Conservation (phyloP, 768 basidiomycete species). For the Suillus hirtellus region DNA sequence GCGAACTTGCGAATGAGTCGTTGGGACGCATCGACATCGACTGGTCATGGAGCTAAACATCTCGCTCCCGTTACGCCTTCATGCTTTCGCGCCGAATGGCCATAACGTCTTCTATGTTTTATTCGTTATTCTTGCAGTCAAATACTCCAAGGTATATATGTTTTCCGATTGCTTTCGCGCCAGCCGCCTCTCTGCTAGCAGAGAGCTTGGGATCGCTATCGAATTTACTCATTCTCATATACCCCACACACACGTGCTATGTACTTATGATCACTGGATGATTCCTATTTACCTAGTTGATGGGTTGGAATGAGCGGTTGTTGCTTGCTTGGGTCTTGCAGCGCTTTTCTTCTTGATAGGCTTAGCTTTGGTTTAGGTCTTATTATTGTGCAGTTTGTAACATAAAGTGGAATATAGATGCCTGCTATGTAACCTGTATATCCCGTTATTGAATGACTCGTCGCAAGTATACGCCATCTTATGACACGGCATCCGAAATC, state of each 20-base stretch:
- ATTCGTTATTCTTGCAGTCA: slow-evolving; percentile 29
- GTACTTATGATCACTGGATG: slow-evolving; percentile 15
- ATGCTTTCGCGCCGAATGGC: slow-evolving; percentile 1
- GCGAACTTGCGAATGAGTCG: slow-evolving; percentile 39
- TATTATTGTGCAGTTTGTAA: slow-evolving; percentile 8
- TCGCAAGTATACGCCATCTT: background rate
- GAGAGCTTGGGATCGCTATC: slow-evolving; percentile 25
- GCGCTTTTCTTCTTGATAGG: slow-evolving; percentile 19
- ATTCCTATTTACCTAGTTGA: slow-evolving; percentile 27
- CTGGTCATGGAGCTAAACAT: slow-evolving; percentile 48
- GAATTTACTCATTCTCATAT: slow-evolving; percentile 3
- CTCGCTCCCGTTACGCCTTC: background rate
- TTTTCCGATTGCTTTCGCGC: background rate
- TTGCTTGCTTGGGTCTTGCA: slow-evolving; percentile 36
- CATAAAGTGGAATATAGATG: slow-evolving; percentile 4
- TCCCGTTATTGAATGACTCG: background rate
- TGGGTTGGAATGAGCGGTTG: slow-evolving; percentile 22
- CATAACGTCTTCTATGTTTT: slow-evolving; percentile 13
- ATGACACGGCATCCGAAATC: too few relatives aligned
- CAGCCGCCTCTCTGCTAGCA: slow-evolving; percentile 25
- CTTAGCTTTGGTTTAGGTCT: slow-evolving; percentile 1
- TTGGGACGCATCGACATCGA: slow-evolving; percentile 55
- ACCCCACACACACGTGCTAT: slow-evolving; percentile 29
- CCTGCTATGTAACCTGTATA: background rate
- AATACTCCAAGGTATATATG: slow-evolving; percentile 12